A percentile compares a stretch with the other conserved stretches of the same genome.
These are phyloP conservation scores for Chytriomyces sp. DNA, from an alignment of 192 early-diverging fungal genomes.

Conservation along the genomic window DNA sequence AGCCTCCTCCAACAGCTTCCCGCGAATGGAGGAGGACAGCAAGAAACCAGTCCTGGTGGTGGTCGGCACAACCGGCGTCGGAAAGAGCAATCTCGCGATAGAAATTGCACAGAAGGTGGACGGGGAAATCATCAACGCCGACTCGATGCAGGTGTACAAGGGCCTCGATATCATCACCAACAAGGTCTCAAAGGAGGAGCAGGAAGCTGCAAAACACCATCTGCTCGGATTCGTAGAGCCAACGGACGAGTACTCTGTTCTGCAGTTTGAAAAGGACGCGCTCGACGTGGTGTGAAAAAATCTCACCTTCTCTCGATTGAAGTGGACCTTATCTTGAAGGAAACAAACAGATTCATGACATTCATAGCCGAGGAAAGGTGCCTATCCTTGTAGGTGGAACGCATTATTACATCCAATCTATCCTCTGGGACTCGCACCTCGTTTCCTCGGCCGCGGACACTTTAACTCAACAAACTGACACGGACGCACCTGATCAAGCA, in stretches of 20 bases:
- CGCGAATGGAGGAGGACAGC: too few species aligned
- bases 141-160: conserved; percentile 94
- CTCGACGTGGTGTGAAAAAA: conserved; percentile 53
- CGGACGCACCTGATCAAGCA: conserved; percentile 7
- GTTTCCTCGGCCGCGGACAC: conserved; percentile 7
- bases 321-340: not conserved
- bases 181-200: conserved; percentile 79
- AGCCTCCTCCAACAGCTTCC: too few species aligned
- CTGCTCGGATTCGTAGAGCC: conserved; percentile 76
- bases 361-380: conserved; percentile 67
- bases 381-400: conserved; percentile 96
- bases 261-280: conserved; percentile 83
- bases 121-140: conserved; percentile 93
- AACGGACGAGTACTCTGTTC: conserved; percentile 78
- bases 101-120: conserved; percentile 77
- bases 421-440: conserved; percentile 78
- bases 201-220: conserved; percentile 75
- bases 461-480: not conserved
- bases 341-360: conserved; percentile 69
- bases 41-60: conserved; percentile 36
- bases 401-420: conserved; percentile 93
- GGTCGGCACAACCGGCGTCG: conserved; percentile 89
- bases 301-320: conserved; percentile 22
- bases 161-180: conserved; percentile 94
- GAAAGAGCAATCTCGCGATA: conserved; percentile 93